Conservation (phyloP, 2,329 filamentous ascomycete genomes). For the Pseudocercospora musae region DNA sequence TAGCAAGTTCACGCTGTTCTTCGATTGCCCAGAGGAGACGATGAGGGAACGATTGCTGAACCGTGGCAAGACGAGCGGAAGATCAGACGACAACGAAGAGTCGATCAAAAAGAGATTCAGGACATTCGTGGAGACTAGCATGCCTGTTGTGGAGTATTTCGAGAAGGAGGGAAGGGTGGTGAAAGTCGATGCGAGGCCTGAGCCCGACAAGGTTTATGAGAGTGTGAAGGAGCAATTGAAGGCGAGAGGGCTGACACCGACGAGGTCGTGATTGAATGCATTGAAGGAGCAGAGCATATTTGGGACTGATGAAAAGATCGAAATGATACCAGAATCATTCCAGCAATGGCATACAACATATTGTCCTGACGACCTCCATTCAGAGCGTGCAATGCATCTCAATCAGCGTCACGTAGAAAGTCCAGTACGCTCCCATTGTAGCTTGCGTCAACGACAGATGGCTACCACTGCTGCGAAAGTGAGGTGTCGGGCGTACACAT, state of each 20-base stretch:
- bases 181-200: conserved; percentile 69
- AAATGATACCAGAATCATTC: neutral
- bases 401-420: no score
- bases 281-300: neutral
- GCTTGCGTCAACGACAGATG: no score
- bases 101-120: conserved; percentile 95
- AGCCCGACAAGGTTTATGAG: conserved; percentile 63
- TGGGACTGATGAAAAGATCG: neutral
- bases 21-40: conserved; percentile 84
- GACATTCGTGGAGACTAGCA: conserved; percentile 91
- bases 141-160: conserved; percentile 92
- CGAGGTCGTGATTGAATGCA: conserved; percentile 2
- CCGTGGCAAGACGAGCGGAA: conserved; percentile 86
- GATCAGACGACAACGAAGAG: conserved; percentile 90
- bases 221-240: conserved; percentile 50
- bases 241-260: conserved; percentile 39
- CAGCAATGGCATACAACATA: no score
- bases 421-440: no score
- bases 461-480: no score
- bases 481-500: no score
- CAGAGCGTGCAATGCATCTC: no score
- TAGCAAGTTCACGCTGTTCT: conserved; percentile 84
- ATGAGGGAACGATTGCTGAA: conserved; percentile 83
- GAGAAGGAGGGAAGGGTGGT: conserved; percentile 73
- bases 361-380: no score